Percentiles rank a stretch among this genome's conserved stretches.
Evolutionary conservation across 495 filamentous ascomycete species (phyloP).

Genomic region (Aspergillus nidulans): DNA sequence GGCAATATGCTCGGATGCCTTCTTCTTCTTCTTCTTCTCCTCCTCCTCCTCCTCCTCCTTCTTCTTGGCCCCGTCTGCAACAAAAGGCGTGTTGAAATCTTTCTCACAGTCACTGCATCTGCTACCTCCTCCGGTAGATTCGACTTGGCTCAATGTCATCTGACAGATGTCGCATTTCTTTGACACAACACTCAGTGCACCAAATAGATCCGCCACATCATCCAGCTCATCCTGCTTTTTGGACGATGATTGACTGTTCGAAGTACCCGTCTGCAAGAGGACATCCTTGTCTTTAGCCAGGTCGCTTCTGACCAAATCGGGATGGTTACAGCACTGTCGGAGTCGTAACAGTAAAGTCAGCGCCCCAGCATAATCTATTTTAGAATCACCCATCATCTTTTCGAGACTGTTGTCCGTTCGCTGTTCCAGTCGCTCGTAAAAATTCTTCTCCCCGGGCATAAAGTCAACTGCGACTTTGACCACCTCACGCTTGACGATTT

Average conservation of each 20-base stretch:
- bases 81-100: slow-evolving; percentile 52
- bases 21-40: slow-evolving; percentile 44
- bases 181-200: slow-evolving; percentile 70
- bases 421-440: slow-evolving; percentile 78
- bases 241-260: slow-evolving; percentile 43
- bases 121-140: slow-evolving; percentile 53
- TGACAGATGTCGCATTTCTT: slow-evolving; percentile 91
- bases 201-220: slow-evolving; percentile 78
- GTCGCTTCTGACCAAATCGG: slow-evolving; percentile 76
- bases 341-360: slow-evolving; percentile 84
- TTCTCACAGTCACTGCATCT: slow-evolving; percentile 70
- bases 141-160: slow-evolving; percentile 57
- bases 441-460: slow-evolving; percentile 69
- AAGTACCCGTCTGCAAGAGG: slow-evolving; percentile 54
- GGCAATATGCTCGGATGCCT: slow-evolving; percentile 29
- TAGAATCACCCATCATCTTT: slow-evolving; percentile 74
- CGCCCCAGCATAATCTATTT: slow-evolving; percentile 75
- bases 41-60: slow-evolving; percentile 45
- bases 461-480: slow-evolving; percentile 77
- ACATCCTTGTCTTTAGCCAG: slow-evolving; percentile 85
- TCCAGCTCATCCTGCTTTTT: slow-evolving; percentile 63
- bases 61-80: slow-evolving; percentile 34
- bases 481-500: slow-evolving; percentile 82
- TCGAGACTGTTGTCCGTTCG: slow-evolving; percentile 82
- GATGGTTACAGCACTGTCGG: slow-evolving; percentile 92